Base-by-base conservation (phyloP, 257 asterid species). In the Gentiana dahurica region DNA sequence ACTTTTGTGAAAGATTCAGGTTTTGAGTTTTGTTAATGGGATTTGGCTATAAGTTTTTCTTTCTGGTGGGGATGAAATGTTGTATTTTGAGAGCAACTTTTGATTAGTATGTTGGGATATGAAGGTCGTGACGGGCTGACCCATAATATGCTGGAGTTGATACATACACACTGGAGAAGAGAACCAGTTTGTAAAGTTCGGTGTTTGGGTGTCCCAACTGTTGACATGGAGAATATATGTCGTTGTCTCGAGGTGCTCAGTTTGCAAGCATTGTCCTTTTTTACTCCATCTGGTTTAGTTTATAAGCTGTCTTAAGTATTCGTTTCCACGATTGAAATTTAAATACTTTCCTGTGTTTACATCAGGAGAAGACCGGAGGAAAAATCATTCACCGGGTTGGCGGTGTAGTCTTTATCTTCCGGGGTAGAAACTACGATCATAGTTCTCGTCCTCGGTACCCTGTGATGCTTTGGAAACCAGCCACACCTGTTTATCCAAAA, bases 391-490 rank as follows among this genome's bases (percentile, higher is more conserved):
- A 72, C 55, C 74, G 94, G 76, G 72, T 83, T 53, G 98, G 97
- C 36, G 98, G 97, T 15, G 83, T 92, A 49, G 77, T 85, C 37
- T 92, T 78, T 74, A 38, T 92, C n/a, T 92, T 92, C 62, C 89
- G 98, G 4, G 98, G 98, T 49, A 85, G 98, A 81, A 71, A 92
- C 69, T 92, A 92, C 57, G 81, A 85, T 75, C 90, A 71, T 58
- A 76, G 56, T 3, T 74, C 73, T 57, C 95, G 97, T 36, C 97
- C 94, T 34, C 67, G 71, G 65, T 74, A 78, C 12, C 98, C 98
- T 0, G 73, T 92, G 66, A 92, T 92, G 98, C 92, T 92, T 5
- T 92, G 98, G 98, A 92, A 85, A 74, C 98, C 98, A 12, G 98
- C 98, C 51, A 71, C 98, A 13, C 98, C 98, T 4, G 94, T 92